These are phyloP conservation scores for Dovyalis caffra DNA, from an alignment of 345 rosid genomes.

Conservation along the genomic window DNA sequence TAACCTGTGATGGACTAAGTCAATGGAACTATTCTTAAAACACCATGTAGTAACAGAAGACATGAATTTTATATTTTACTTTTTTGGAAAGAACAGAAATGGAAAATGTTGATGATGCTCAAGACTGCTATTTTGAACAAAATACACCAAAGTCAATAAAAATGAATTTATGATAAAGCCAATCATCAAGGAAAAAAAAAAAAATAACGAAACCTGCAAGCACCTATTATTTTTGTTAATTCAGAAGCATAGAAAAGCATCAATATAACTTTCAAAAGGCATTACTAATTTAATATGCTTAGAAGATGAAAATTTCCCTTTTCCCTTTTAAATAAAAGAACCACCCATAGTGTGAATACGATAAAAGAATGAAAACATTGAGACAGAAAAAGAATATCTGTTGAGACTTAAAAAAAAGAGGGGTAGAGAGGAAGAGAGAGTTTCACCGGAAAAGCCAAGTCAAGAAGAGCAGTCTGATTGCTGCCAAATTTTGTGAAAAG, in stretches of 20 bases:
- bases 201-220: neutral
- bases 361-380: neutral
- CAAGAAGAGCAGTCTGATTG: conserved; percentile 85
- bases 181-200: neutral
- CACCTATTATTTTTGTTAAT: neutral
- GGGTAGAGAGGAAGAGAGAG: conserved; percentile 1
- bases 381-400: neutral
- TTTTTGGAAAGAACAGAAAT: too few relatives aligned
- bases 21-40: too few relatives aligned
- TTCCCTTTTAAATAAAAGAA: neutral
- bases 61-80: too few relatives aligned
- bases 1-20: too few relatives aligned
- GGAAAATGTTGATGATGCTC: neutral
- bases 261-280: neutral
- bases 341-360: neutral
- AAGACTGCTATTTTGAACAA: conserved; percentile 1
- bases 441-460: conserved; percentile 79
- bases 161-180: neutral
- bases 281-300: too few relatives aligned
- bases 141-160: neutral
- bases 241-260: neutral
- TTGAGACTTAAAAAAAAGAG: neutral
- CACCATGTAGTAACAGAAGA: neutral
- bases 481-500: conserved; percentile 82
- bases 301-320: neutral